A percentile compares a stretch with the other conserved stretches of the same genome.
These are phyloP conservation scores for Prosopis cineraria DNA, from an alignment of 306 rosid species.

Conservation along the genomic window DNA sequence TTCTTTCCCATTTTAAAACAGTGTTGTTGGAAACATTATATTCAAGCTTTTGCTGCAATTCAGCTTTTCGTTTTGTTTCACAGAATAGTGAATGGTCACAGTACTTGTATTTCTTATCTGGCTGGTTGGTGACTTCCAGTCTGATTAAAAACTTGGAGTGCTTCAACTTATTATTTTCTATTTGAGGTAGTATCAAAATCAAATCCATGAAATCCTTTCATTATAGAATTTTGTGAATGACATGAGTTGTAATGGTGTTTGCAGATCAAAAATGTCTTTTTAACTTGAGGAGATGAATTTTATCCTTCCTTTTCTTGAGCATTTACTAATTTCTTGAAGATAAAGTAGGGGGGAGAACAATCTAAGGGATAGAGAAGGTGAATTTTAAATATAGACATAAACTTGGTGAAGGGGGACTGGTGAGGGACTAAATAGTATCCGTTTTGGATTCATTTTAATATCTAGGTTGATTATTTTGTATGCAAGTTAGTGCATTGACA, in stretches of 20 bases:
- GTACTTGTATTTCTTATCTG: background rate
- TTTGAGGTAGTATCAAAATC: background rate
- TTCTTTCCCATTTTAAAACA: background rate
- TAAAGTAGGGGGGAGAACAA: background rate
- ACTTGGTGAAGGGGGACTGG: background rate
- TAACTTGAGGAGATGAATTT: background rate
- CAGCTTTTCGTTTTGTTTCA: background rate
- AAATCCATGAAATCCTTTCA: background rate
- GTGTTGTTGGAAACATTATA: background rate
- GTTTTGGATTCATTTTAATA: background rate
- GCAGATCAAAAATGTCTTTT: background rate
- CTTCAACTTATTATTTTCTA: background rate
- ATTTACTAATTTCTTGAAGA: conserved; percentile 4
- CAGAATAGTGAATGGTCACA: background rate
- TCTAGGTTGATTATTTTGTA: background rate
- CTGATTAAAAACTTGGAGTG: background rate
- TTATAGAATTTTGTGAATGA: background rate
- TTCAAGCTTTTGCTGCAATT: background rate
- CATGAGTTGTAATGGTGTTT: background rate
- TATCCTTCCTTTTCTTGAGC: background rate
- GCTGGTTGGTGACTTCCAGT: background rate
- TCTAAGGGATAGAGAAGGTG: background rate
- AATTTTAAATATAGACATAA: background rate
- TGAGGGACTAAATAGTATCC: conserved; percentile 1
- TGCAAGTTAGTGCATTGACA: background rate